These are phyloP conservation scores for Alisma plantagoaquatica DNA, from an alignment of 106 monocot species.

Conservation along the genomic window DNA sequence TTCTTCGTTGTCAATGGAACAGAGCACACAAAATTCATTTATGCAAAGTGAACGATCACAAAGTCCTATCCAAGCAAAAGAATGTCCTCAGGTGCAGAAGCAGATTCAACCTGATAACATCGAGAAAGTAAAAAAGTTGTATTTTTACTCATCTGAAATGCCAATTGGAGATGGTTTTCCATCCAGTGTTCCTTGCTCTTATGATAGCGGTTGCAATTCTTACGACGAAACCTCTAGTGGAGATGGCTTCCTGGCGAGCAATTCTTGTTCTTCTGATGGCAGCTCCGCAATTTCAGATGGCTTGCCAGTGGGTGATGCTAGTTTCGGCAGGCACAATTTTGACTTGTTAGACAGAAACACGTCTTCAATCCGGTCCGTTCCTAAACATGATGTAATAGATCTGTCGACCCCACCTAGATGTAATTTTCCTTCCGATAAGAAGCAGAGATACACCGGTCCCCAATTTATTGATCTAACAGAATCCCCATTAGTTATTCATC, in stretches of 20 bases:
- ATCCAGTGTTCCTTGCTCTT: too few relatives aligned
- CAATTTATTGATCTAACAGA: constrained; percentile 51
- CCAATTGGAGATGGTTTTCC: not conserved
- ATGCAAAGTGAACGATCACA: not conserved
- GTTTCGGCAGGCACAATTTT: not conserved
- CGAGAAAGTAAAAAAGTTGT: not conserved
- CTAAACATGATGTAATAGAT: constrained; percentile 29
- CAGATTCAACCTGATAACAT: not conserved
- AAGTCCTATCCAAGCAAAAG: not conserved
- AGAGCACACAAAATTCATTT: too few relatives aligned
- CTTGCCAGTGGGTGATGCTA: too few relatives aligned
- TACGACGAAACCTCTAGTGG: not conserved
- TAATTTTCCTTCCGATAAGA: constrained; percentile 6
- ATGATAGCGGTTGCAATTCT: not conserved
- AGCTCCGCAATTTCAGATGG: too few relatives aligned
- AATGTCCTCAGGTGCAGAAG: not conserved
- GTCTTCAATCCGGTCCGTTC: too few relatives aligned
- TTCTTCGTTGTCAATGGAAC: not conserved
- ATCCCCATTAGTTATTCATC: constrained; percentile 8
- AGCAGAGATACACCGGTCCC: constrained; percentile 3
- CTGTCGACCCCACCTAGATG: constrained; percentile 35
- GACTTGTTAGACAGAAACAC: constrained; percentile 5
- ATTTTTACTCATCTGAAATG: not conserved
- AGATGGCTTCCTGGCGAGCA: not conserved
- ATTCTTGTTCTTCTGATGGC: not conserved